A percentile compares a stretch with the other conserved stretches of the same genome.
Evolutionary conservation across 2,329 filamentous ascomycete genomes (phyloP).

Genomic region (Ceratocystis papillata): DNA sequence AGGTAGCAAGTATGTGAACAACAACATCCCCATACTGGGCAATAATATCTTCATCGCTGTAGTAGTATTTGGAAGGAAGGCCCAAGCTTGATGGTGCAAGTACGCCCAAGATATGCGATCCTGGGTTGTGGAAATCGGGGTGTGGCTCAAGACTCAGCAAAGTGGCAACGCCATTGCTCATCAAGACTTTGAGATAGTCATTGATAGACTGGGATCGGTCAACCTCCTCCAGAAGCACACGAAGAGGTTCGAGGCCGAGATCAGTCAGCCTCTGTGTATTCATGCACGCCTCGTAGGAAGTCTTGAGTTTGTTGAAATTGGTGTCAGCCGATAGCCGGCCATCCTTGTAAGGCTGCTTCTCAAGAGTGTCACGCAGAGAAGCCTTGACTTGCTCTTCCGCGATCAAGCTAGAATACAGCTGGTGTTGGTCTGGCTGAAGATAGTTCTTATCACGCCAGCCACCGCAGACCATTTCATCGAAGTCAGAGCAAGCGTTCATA

Average conservation of each 20-base stretch:
- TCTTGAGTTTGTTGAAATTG: conserved; percentile 57
- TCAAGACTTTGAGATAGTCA: conserved; percentile 39
- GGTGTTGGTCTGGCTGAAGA: conserved; percentile 52
- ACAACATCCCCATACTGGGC: conserved; percentile 38
- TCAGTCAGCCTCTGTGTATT: conserved; percentile 48
- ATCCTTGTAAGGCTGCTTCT: conserved; percentile 42
- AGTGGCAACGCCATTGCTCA: conserved; percentile 37
- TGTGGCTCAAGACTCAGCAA: conserved; percentile 33
- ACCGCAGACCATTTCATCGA: conserved; percentile 56
- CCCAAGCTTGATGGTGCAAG: conserved; percentile 43
- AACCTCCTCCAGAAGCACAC: conserved; percentile 44
- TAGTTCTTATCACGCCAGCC: conserved; percentile 56
- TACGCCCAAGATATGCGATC: conserved; percentile 32
- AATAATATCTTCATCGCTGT: conserved; percentile 44
- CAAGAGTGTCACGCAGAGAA: conserved; percentile 51
- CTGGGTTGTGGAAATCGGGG: conserved; percentile 37
- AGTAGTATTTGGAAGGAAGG: conserved; percentile 53
- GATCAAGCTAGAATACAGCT: conserved; percentile 44
- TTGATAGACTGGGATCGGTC: conserved; percentile 29
- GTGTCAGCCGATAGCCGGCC: conserved; percentile 36
- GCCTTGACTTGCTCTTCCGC: conserved; percentile 52
- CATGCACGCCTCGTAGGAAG: conserved; percentile 55
- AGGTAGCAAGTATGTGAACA: conserved; percentile 27
- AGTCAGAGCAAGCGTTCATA: conserved; percentile 58
- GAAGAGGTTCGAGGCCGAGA: conserved; percentile 46